A percentile compares a stretch with the other conserved stretches of the same genome.
phyloP scores from a whole-genome alignment of 805 yeast genomes.

The Ogataea salicorniae region DNA sequence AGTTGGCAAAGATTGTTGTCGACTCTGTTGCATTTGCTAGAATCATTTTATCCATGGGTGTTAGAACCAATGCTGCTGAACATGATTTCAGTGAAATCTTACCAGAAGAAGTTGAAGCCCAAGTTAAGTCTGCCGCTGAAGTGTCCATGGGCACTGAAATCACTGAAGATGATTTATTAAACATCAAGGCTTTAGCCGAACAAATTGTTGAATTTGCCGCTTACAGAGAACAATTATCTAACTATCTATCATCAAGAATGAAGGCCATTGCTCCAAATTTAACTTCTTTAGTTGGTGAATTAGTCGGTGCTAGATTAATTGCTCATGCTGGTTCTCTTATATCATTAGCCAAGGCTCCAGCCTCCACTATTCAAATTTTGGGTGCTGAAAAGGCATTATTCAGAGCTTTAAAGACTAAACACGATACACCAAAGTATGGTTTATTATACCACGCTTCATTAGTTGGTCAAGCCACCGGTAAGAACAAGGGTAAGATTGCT shows the following conservation, averaged over 20 bases:
- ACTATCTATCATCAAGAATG: constrained; percentile 91
- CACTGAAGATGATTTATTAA: constrained; percentile 81
- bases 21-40: constrained; percentile 97
- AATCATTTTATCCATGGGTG: constrained; percentile 89
- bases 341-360: constrained; percentile 96
- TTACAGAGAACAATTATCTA: constrained; percentile 92
- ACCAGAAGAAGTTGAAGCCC: constrained; percentile 91
- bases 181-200: constrained; percentile 87
- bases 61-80: constrained; percentile 84
- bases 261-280: constrained; percentile 98
- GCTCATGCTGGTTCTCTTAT: constrained; percentile 96
- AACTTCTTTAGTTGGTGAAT: constrained; percentile 93
- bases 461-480: constrained; percentile 97
- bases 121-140: constrained; percentile 94
- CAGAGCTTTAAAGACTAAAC: constrained; percentile 97
- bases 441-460: constrained; percentile 93
- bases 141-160: constrained; percentile 99
- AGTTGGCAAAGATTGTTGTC: constrained; percentile 92
- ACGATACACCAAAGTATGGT: constrained; percentile 98
- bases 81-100: constrained; percentile 85
- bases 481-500: constrained; percentile 98
- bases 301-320: constrained; percentile 96
- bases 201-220: constrained; percentile 95
- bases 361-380: constrained; percentile 94
- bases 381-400: constrained; percentile 99